Conservation (phyloP, 768 basidiomycete genomes). For the Collybia nuda region DNA sequence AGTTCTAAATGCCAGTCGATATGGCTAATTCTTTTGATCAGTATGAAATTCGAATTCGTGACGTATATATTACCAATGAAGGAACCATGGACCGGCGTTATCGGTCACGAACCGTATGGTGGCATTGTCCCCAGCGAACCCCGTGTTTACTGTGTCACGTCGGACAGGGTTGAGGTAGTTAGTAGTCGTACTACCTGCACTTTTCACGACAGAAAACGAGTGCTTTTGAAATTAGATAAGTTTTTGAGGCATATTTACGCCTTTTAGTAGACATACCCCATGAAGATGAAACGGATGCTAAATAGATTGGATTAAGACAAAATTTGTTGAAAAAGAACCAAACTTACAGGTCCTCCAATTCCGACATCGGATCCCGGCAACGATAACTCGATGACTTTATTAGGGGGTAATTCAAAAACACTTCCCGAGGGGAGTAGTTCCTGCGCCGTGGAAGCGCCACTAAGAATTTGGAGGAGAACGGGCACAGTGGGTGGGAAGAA, state of each 20-base stretch:
- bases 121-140: conserved; percentile 29
- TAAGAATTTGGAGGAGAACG: conserved; percentile 28
- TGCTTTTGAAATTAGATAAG: conserved; percentile 20
- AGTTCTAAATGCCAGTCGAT: too few species aligned
- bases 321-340: conserved; percentile 15
- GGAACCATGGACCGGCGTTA: conserved; percentile 56
- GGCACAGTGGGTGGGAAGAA: conserved; percentile 32
- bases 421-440: conserved; percentile 38
- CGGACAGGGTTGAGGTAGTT: conserved; percentile 13
- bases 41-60: too few species aligned
- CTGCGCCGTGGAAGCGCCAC: conserved; percentile 35
- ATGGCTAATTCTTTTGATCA: too few species aligned
- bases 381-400: conserved; percentile 45
- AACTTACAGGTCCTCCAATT: neutral
- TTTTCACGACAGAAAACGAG: conserved; percentile 34
- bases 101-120: conserved; percentile 59
- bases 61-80: neutral
- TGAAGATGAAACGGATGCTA: conserved; percentile 28
- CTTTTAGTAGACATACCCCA: conserved; percentile 16
- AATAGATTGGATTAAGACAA: neutral
- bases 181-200: conserved; percentile 22
- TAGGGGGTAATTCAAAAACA: conserved; percentile 40
- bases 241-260: neutral
- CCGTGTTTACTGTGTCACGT: conserved; percentile 34
- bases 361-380: conserved; percentile 21